phyloP scores from a whole-genome alignment of 1,284 basidiomycete species.

The Boletellus sp. region DNA sequence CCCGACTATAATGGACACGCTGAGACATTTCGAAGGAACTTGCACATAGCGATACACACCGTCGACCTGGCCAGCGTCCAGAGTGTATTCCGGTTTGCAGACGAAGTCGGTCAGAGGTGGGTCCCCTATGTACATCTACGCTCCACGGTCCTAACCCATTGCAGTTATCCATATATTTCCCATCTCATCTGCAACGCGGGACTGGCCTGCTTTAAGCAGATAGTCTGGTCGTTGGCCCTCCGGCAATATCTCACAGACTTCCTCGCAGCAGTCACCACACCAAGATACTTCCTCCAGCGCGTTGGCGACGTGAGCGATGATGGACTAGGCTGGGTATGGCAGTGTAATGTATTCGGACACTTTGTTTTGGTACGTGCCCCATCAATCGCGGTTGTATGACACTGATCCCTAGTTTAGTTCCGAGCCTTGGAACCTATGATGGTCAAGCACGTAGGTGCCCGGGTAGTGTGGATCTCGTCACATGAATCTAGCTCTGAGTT shows the following conservation, averaged over 20 bases:
- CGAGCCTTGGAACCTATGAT: slow-evolving; percentile 55
- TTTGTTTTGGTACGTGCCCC: slow-evolving; percentile 67
- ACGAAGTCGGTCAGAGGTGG: slow-evolving; percentile 53
- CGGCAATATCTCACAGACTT: slow-evolving; percentile 52
- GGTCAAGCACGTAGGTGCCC: slow-evolving; percentile 45
- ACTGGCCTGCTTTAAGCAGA: slow-evolving; percentile 57
- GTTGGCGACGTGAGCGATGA: slow-evolving; percentile 64
- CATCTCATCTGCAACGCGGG: slow-evolving; percentile 85
- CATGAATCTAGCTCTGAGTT: slow-evolving; percentile 55
- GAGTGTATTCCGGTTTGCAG: slow-evolving; percentile 65
- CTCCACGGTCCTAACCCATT: slow-evolving; percentile 1
- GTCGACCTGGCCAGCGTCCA: slow-evolving; percentile 65
- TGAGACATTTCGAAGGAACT: slow-evolving; percentile 55
- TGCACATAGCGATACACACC: slow-evolving; percentile 59
- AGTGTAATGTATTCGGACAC: slow-evolving; percentile 83
- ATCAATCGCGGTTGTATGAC: slow-evolving; percentile 1
- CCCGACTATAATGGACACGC: slow-evolving; percentile 48
- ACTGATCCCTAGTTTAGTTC: slow-evolving; percentile 42
- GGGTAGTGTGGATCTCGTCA: slow-evolving; percentile 82
- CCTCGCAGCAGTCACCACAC: slow-evolving; percentile 51
- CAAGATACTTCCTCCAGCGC: slow-evolving; percentile 60
- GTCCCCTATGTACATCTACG: slow-evolving; percentile 22
- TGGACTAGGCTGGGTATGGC: slow-evolving; percentile 79
- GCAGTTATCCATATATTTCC: slow-evolving; percentile 79
- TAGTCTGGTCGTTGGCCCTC: slow-evolving; percentile 52